Evolutionary conservation across 495 filamentous ascomycete species (phyloP).

Genomic region (Podospora fimiseda): DNA sequence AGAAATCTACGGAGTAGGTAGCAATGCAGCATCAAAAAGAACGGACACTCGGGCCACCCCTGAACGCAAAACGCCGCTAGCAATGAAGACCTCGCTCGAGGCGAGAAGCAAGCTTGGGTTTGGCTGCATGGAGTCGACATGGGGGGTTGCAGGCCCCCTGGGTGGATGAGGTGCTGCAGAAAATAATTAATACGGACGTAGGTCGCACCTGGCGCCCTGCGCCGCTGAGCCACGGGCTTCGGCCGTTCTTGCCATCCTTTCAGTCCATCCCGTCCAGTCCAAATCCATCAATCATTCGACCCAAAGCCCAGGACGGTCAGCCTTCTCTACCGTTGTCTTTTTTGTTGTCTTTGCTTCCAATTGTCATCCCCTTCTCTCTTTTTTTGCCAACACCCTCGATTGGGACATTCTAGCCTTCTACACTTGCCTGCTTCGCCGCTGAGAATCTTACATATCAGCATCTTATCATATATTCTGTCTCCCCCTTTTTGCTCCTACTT

Average conservation of each 20-base stretch:
- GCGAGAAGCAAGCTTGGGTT: not conserved
- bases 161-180: conserved; percentile 1
- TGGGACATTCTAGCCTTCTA: too few species aligned
- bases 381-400: too few species aligned
- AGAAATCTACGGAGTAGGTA: too few species aligned
- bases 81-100: not conserved
- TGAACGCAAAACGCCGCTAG: not conserved
- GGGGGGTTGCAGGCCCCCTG: not conserved
- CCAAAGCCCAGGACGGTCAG: too few species aligned
- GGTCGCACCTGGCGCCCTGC: conserved; percentile 5
- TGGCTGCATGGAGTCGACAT: not conserved
- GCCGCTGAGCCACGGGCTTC: conserved; percentile 2
- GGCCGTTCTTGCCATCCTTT: conserved; percentile 3
- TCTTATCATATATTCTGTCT: too few species aligned
- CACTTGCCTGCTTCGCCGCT: too few species aligned
- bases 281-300: too few species aligned
- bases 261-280: not conserved
- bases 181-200: conserved; percentile 6
- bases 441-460: too few species aligned
- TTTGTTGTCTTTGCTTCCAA: too few species aligned
- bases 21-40: not conserved
- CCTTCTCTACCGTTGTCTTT: too few species aligned
- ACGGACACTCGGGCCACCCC: not conserved
- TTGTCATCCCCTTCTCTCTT: too few species aligned
- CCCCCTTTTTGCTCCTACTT: not conserved